These are phyloP conservation scores for Evernia prunastri DNA, from an alignment of 495 filamentous ascomycete species.

Conservation along the genomic window DNA sequence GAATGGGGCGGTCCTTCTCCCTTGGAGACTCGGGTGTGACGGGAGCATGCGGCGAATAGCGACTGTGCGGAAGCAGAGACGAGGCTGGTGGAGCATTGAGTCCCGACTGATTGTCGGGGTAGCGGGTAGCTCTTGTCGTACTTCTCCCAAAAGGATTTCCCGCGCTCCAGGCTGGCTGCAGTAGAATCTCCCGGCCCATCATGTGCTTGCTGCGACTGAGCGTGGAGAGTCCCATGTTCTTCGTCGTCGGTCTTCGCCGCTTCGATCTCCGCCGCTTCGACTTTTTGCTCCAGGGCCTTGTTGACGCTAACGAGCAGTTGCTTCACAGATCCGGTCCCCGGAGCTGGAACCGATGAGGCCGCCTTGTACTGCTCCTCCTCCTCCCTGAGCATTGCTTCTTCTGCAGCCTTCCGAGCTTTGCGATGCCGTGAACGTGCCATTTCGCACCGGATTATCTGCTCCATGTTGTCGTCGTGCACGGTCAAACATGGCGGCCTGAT, in stretches of 20 bases:
- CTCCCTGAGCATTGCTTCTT: background rate
- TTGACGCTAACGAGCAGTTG: background rate
- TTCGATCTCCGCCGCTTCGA: background rate
- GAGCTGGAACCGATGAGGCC: background rate
- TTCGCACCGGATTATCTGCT: background rate
- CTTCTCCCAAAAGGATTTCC: background rate
- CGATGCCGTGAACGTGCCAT: background rate
- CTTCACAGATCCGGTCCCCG: background rate
- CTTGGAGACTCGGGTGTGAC: background rate
- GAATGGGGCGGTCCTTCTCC: background rate
- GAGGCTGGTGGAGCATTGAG: background rate
- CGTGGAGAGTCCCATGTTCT: background rate
- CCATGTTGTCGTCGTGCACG: background rate
- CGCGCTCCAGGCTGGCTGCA: background rate
- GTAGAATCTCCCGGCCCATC: background rate
- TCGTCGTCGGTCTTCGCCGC: background rate
- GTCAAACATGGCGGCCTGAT: background rate
- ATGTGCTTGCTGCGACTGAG: background rate
- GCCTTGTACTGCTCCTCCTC: background rate
- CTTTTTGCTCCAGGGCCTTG: background rate
- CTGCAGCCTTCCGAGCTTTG: background rate
- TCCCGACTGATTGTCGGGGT: background rate
- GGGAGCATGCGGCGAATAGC: background rate
- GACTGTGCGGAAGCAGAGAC: background rate
- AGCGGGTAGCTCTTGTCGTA: background rate